phyloP scores from a whole-genome alignment of 2,329 filamentous ascomycete genomes.

The Hypoxylon sp. region DNA sequence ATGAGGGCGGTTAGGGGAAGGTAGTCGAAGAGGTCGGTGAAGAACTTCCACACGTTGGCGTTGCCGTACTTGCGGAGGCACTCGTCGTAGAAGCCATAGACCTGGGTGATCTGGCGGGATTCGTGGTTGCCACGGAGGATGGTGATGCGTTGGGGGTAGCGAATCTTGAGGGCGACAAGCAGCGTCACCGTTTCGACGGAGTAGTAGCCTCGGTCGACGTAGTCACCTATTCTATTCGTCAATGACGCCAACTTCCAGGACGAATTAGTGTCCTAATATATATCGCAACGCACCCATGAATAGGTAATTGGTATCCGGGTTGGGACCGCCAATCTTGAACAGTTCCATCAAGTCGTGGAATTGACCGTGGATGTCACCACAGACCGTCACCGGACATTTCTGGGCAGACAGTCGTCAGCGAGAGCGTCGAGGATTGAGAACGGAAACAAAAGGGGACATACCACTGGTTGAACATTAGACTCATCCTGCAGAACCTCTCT shows the following conservation, averaged over 20 bases:
- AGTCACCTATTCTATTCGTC: conserved; percentile 72
- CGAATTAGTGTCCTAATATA: no score
- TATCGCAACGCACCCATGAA: conserved; percentile 81
- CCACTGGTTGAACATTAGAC: conserved; percentile 98
- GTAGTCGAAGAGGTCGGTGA: conserved; percentile 98
- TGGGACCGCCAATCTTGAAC: conserved; percentile 97
- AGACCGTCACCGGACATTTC: conserved; percentile 99
- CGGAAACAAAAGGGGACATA: conserved; percentile 63
- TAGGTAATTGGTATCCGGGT: conserved; percentile 98
- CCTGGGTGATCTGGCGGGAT: conserved; percentile 97
- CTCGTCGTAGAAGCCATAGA: conserved; percentile 99
- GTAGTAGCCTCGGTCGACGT: conserved; percentile 98
- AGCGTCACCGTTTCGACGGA: conserved; percentile 98
- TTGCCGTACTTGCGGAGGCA: conserved; percentile 99
- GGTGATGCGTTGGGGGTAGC: conserved; percentile 97
- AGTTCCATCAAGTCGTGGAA: conserved; percentile 99
- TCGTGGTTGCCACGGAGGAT: conserved; percentile 99
- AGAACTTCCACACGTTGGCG: conserved; percentile 99
- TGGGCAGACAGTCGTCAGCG: conserved; percentile 47
- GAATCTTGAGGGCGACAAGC: conserved; percentile 95
- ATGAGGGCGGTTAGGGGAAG: conserved; percentile 96
- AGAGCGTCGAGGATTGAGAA: conserved; percentile 1
- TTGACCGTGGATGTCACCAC: conserved; percentile 98
- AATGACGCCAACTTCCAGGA: conserved; percentile 6
- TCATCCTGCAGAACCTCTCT: conserved; percentile 96